Percentiles rank a stretch among this genome's conserved stretches.
These are phyloP conservation scores for Podosphaera xanthii DNA, from an alignment of 2,329 filamentous ascomycete genomes.

Conservation along the genomic window DNA sequence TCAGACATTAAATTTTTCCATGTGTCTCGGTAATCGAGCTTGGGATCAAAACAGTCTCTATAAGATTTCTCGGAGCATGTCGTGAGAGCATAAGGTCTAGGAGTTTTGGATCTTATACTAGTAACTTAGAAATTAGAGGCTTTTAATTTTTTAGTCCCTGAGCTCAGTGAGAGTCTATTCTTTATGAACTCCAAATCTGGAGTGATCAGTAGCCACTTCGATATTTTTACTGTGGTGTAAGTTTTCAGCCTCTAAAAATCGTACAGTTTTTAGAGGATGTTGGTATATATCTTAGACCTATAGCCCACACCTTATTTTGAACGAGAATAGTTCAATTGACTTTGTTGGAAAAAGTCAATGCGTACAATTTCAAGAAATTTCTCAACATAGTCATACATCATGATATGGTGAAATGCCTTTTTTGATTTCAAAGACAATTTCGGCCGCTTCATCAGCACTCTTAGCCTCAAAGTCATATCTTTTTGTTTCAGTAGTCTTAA, in stretches of 20 bases:
- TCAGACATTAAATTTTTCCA: too few relatives aligned
- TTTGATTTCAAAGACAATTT: constrained; percentile 59
- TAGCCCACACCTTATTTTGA: not conserved
- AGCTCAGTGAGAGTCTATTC: not conserved
- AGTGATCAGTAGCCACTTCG: not conserved
- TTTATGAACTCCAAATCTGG: not conserved
- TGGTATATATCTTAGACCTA: not conserved
- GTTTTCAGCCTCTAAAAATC: not conserved
- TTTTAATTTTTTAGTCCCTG: too few relatives aligned
- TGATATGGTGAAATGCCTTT: constrained; percentile 47
- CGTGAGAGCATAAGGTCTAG: too few relatives aligned
- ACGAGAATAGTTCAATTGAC: not conserved
- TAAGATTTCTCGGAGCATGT: too few relatives aligned
- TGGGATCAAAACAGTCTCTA: too few relatives aligned
- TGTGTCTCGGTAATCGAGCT: too few relatives aligned
- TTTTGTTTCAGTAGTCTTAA: constrained; percentile 54
- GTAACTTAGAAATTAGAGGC: too few relatives aligned
- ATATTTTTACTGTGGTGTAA: not conserved
- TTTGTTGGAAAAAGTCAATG: not conserved
- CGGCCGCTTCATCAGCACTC: constrained; percentile 46
- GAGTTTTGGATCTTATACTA: too few relatives aligned
- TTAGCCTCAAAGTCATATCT: constrained; percentile 70
- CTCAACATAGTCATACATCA: constrained; percentile 6
- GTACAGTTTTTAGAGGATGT: not conserved
- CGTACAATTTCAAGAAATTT: not conserved